Evolutionary conservation across 75 land plant species (phyloP).

Genomic region (Cunninghamia lanceolata): DNA sequence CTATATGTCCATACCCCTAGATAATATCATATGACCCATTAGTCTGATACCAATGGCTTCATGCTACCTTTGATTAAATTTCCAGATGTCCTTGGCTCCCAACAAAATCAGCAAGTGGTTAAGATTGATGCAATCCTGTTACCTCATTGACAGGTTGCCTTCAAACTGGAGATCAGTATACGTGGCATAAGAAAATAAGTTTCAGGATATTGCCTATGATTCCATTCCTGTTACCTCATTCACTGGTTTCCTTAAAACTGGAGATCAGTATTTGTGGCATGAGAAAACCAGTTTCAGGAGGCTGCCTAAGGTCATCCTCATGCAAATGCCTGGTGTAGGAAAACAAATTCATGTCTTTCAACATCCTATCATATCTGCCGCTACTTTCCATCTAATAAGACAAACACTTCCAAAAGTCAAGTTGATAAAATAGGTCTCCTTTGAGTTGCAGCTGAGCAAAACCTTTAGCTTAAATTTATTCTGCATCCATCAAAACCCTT

Average conservation of each 20-base stretch:
- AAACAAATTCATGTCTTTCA: neutral
- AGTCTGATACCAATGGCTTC: no score
- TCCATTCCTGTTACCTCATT: no score
- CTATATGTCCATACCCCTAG: no score
- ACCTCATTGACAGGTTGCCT: no score
- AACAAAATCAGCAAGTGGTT: no score
- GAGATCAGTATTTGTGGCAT: neutral
- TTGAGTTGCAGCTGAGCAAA: neutral
- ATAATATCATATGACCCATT: neutral
- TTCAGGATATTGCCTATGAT: no score
- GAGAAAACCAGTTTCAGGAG: neutral
- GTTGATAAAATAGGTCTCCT: neutral
- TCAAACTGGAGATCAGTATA: no score
- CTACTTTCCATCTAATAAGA: neutral
- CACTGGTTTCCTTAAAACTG: neutral
- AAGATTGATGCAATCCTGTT: no score
- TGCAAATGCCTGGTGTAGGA: neutral
- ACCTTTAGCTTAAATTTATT: neutral
- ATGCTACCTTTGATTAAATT: no score
- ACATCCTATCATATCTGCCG: neutral
- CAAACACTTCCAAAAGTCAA: neutral
- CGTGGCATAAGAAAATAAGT: no score
- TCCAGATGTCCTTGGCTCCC: no score
- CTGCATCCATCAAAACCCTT: neutral
- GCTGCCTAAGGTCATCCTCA: neutral